Percentiles rank a stretch among this genome's conserved stretches.
These are phyloP conservation scores for Agrocybe praecox DNA, from an alignment of 768 basidiomycete species.

Conservation along the genomic window DNA sequence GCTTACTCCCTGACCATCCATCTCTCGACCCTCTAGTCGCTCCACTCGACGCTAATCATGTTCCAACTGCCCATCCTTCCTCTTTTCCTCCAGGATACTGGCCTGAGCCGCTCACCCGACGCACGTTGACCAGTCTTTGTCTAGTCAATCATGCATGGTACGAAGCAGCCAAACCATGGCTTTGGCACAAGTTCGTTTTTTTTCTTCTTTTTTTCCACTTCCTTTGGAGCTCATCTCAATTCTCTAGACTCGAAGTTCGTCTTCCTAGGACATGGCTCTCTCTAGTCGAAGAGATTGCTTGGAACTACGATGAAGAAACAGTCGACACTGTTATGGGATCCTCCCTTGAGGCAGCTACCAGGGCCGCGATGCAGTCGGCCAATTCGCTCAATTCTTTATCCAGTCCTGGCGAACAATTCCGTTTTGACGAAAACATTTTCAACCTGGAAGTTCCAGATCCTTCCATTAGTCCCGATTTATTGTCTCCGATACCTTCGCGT, in stretches of 20 bases:
- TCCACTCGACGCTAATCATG: slow-evolving; percentile 36
- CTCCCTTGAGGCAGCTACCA: slow-evolving; percentile 68
- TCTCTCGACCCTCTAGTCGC: slow-evolving; percentile 73
- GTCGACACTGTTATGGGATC: slow-evolving; percentile 65
- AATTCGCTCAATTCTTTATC: slow-evolving; percentile 33
- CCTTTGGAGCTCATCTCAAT: neutral
- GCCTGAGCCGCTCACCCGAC: slow-evolving; percentile 66
- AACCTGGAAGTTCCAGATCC: slow-evolving; percentile 66
- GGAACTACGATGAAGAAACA: slow-evolving; percentile 69
- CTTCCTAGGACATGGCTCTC: slow-evolving; percentile 85
- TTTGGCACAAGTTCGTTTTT: slow-evolving; percentile 67
- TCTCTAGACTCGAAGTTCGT: slow-evolving; percentile 66
- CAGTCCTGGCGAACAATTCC: slow-evolving; percentile 44
- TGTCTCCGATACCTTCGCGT: slow-evolving; percentile 80
- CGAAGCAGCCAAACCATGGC: slow-evolving; percentile 84
- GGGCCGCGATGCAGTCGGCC: slow-evolving; percentile 57
- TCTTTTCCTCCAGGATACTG: slow-evolving; percentile 73
- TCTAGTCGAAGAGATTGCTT: slow-evolving; percentile 77
- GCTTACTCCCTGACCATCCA: slow-evolving; percentile 52
- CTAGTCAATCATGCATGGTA: slow-evolving; percentile 80
- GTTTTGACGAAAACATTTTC: slow-evolving; percentile 63
- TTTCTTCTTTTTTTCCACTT: slow-evolving; percentile 1
- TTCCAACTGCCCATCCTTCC: slow-evolving; percentile 70
- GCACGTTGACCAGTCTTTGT: slow-evolving; percentile 70
- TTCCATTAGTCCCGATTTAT: slow-evolving; percentile 71